phyloP scores from a whole-genome alignment of 2,329 filamentous ascomycete species.

The Fusarium subtropicale region DNA sequence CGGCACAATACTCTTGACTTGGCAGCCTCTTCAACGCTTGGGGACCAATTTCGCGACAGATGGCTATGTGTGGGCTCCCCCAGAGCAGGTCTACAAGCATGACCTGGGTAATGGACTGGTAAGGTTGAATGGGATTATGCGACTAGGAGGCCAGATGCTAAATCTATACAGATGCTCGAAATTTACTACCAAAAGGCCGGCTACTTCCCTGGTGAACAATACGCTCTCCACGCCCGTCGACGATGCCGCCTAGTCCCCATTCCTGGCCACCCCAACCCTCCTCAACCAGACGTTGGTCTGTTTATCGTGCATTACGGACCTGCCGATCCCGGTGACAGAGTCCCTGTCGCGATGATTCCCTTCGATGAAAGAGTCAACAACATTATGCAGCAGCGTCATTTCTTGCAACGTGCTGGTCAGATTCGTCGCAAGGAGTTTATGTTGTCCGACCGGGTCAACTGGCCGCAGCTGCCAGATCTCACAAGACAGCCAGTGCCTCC shows the following conservation, averaged over 20 bases:
- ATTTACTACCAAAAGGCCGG: constrained; percentile 86
- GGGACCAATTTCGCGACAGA: constrained; percentile 86
- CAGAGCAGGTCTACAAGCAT: constrained; percentile 80
- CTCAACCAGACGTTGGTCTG: constrained; percentile 80
- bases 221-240: constrained; percentile 81
- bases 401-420: constrained; percentile 79
- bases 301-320: constrained; percentile 94
- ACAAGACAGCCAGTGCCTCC: constrained; percentile 63
- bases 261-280: constrained; percentile 75
- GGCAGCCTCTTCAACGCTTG: constrained; percentile 82
- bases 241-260: constrained; percentile 86
- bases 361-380: constrained; percentile 70
- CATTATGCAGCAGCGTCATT: constrained; percentile 71
- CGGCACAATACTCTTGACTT: constrained; percentile 85
- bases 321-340: constrained; percentile 77
- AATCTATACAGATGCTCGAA: constrained; percentile 77
- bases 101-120: constrained; percentile 73
- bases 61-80: constrained; percentile 90
- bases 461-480: constrained; percentile 81
- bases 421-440: constrained; percentile 94
- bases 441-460: constrained; percentile 88
- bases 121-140: constrained; percentile 45
- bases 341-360: constrained; percentile 76
- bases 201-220: constrained; percentile 79
- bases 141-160: constrained; percentile 14